phyloP scores from a whole-genome alignment of 345 rosid genomes.

The Salix suchowensis region DNA sequence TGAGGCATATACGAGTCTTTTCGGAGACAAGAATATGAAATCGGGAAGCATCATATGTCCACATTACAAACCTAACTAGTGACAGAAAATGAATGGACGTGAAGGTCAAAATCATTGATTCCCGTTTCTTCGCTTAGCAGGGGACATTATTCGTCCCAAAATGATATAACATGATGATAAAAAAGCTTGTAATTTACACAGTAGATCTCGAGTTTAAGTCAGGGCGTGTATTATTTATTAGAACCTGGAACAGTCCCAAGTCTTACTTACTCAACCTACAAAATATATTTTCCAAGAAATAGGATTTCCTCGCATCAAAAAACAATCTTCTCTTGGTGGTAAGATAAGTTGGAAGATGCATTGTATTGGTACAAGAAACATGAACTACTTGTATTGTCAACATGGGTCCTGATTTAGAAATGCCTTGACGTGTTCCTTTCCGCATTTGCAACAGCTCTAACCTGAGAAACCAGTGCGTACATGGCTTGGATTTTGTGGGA shows the following conservation, averaged over 20 bases:
- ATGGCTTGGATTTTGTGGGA: background rate
- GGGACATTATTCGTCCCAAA: accelerated
- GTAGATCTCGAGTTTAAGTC: accelerated
- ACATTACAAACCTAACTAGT: background rate
- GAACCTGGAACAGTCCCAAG: accelerated
- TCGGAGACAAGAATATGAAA: background rate
- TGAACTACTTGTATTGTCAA: background rate
- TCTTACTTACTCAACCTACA: accelerated
- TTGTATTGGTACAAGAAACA: background rate
- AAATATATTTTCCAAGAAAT: no score
- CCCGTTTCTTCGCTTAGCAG: background rate
- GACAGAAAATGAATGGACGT: background rate
- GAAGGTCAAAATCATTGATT: background rate
- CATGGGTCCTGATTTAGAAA: background rate
- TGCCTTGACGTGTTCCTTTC: background rate
- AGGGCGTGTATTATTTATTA: accelerated
- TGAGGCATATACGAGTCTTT: background rate
- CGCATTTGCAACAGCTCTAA: background rate
- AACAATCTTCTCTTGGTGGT: no score
- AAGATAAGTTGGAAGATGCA: background rate
- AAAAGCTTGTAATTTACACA: no score
- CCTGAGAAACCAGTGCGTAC: background rate
- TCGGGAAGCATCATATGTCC: background rate
- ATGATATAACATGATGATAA: accelerated
- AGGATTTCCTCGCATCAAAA: no score